Conservation (phyloP, 148 eudicot species). For the Polygonum maritimum region DNA sequence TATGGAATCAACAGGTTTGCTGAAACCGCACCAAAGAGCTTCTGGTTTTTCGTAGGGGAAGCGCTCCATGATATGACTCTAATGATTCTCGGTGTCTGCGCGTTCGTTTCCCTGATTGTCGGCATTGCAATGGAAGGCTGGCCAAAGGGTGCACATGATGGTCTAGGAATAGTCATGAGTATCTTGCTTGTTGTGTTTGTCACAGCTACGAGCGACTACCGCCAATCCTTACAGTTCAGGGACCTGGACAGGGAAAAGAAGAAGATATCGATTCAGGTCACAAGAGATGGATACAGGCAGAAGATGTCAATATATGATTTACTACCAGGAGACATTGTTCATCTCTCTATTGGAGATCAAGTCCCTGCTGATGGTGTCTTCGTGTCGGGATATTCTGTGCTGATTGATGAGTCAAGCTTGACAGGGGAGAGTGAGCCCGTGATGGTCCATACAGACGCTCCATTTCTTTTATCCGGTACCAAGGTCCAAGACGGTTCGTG, state of each 20-base stretch:
- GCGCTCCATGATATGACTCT: conserved; percentile 97
- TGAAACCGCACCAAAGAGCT: conserved; percentile 54
- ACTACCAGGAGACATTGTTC: conserved; percentile 91
- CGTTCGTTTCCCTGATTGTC: conserved; percentile 80
- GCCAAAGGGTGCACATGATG: conserved; percentile 93
- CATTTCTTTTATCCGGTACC: conserved; percentile 85
- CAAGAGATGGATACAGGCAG: conserved; percentile 73
- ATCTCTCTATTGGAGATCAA: conserved; percentile 91
- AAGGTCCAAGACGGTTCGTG: conserved; percentile 98
- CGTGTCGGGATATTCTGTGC: conserved; percentile 78
- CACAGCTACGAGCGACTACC: conserved; percentile 91
- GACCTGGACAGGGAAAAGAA: conserved; percentile 96
- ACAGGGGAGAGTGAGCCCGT: conserved; percentile 98
- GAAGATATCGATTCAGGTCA: conserved; percentile 79
- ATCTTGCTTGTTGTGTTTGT: conserved; percentile 87
- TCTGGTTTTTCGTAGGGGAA: conserved; percentile 92
- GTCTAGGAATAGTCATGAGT: conserved; percentile 87
- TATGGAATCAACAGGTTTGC: conserved; percentile 82
- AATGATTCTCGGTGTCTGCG: conserved; percentile 92
- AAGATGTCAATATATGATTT: conserved; percentile 82
- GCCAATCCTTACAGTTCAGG: conserved; percentile 80
- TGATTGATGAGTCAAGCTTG: conserved; percentile 86
- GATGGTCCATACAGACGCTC: conserved; percentile 56
- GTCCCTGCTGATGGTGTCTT: conserved; percentile 98
- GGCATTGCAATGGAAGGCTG: conserved; percentile 92